A percentile compares a stretch with the other conserved stretches of the same genome.
Conservation (phyloP, 1,284 basidiomycete genomes). For the Wolfiporia cocos region DNA sequence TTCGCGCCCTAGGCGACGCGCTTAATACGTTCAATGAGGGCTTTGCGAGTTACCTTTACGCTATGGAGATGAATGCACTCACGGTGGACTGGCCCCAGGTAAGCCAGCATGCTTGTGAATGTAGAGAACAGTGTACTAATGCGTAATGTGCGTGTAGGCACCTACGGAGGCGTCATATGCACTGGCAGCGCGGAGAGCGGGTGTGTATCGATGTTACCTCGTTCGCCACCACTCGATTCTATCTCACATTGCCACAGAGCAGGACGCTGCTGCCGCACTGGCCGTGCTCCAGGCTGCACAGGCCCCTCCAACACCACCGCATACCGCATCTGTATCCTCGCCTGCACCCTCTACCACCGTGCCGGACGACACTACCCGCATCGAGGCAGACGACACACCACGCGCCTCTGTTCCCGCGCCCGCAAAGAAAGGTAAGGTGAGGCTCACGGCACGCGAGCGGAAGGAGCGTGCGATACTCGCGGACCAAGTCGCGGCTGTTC, state of each 20-base stretch:
- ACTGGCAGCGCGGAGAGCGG: conserved; percentile 54
- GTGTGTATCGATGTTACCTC: conserved; percentile 28
- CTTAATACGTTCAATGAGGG: conserved; percentile 88
- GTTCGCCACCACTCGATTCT: not conserved
- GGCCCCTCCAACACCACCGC: conserved; percentile 26
- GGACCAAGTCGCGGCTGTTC: conserved; percentile 68
- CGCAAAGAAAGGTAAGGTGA: conserved; percentile 61
- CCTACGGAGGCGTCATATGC: conserved; percentile 58
- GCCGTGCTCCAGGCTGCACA: conserved; percentile 22
- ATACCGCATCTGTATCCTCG: conserved; percentile 28
- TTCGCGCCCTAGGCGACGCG: conserved; percentile 69
- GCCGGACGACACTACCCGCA: conserved; percentile 26
- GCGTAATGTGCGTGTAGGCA: conserved; percentile 33
- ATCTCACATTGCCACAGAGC: conserved; percentile 18
- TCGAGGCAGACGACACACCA: conserved; percentile 30
- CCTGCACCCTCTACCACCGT: conserved; percentile 31
- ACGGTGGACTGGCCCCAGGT: conserved; percentile 91
- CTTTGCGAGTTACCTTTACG: conserved; percentile 88
- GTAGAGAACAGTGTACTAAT: not conserved
- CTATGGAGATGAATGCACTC: conserved; percentile 91
- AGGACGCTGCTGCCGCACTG: conserved; percentile 26
- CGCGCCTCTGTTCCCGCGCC: conserved; percentile 12
- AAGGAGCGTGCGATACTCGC: conserved; percentile 72
- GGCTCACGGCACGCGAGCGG: conserved; percentile 75
- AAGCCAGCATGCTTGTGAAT: conserved; percentile 14